These are phyloP conservation scores for Phyllosticta capitalensis DNA, from an alignment of 2,329 filamentous ascomycete genomes.

Conservation along the genomic window DNA sequence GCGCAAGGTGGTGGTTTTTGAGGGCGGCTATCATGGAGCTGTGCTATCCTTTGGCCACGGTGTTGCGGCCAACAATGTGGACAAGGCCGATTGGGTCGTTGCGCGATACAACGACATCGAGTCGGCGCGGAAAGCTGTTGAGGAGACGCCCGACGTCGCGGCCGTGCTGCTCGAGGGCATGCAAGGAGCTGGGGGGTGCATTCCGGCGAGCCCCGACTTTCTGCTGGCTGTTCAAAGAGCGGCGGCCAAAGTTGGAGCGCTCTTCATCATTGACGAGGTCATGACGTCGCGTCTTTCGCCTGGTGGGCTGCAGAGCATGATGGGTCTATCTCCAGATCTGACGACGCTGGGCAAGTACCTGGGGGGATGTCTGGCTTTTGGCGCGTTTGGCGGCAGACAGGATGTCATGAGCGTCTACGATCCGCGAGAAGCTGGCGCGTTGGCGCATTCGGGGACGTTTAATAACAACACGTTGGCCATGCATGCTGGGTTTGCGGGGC, in stretches of 20 bases:
- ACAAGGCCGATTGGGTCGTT: slow-evolving; percentile 48
- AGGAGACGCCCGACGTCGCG: slow-evolving; percentile 36
- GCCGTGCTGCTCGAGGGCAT: slow-evolving; percentile 59
- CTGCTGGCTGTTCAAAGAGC: slow-evolving; percentile 41
- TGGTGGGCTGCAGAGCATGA: slow-evolving; percentile 38
- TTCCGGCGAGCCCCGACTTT: slow-evolving; percentile 43
- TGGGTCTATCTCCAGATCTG: slow-evolving; percentile 47
- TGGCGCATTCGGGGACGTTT: slow-evolving; percentile 54
- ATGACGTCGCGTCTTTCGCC: slow-evolving; percentile 54
- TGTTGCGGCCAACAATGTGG: slow-evolving; percentile 37
- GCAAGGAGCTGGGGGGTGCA: slow-evolving; percentile 53
- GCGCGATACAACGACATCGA: slow-evolving; percentile 53
- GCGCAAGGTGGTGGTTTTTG: slow-evolving; percentile 43
- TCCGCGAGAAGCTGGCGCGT: slow-evolving; percentile 31
- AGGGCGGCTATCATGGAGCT: slow-evolving; percentile 46
- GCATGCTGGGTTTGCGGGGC: slow-evolving; percentile 41
- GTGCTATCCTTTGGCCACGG: slow-evolving; percentile 39
- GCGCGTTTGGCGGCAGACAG: slow-evolving; percentile 53
- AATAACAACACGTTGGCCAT: slow-evolving; percentile 59
- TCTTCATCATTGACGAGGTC: slow-evolving; percentile 64
- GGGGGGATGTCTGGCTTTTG: slow-evolving; percentile 57
- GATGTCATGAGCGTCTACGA: slow-evolving; percentile 53
- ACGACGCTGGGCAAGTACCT: slow-evolving; percentile 58
- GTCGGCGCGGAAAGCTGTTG: slow-evolving; percentile 36
- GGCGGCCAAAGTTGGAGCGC: slow-evolving; percentile 40